These are phyloP conservation scores for Piper longum DNA, from an alignment of 164 flowering plant genomes.

Conservation along the genomic window DNA sequence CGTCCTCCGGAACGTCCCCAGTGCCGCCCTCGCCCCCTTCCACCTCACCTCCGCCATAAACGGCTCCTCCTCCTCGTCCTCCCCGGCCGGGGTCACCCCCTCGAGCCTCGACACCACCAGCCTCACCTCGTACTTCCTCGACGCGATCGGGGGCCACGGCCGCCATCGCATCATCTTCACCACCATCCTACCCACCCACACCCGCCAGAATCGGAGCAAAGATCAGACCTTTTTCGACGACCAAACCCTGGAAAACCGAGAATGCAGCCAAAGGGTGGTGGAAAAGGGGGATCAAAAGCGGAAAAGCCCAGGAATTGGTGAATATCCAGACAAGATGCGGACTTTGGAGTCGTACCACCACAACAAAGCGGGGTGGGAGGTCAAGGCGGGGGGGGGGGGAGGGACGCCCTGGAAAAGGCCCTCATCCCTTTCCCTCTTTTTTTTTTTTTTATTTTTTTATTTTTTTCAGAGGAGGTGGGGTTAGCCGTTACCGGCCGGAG, in stretches of 20 bases:
- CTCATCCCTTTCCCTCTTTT: too few species aligned
- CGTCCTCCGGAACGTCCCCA: constrained; percentile 49
- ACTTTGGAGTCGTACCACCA: too few species aligned
- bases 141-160: constrained; percentile 16
- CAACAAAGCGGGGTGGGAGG: too few species aligned
- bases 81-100: constrained; percentile 14
- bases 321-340: too few species aligned
- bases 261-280: too few species aligned
- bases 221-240: neutral
- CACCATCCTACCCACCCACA: constrained; percentile 36
- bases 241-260: neutral
- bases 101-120: constrained; percentile 39
- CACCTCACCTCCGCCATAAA: constrained; percentile 73
- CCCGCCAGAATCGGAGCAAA: neutral
- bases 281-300: too few species aligned
- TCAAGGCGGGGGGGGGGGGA: too few species aligned
- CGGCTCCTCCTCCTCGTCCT: constrained; percentile 5
- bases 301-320: too few species aligned
- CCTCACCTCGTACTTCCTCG: constrained; percentile 69
- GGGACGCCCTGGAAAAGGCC: too few species aligned
- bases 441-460: too few species aligned
- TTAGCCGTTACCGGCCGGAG: too few species aligned
- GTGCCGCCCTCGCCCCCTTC: constrained; percentile 63
- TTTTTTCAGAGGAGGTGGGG: too few species aligned
- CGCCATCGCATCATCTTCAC: constrained; percentile 97